Evolutionary conservation across 768 basidiomycete species (phyloP).

Genomic region (Podaxis mareebaensis): DNA sequence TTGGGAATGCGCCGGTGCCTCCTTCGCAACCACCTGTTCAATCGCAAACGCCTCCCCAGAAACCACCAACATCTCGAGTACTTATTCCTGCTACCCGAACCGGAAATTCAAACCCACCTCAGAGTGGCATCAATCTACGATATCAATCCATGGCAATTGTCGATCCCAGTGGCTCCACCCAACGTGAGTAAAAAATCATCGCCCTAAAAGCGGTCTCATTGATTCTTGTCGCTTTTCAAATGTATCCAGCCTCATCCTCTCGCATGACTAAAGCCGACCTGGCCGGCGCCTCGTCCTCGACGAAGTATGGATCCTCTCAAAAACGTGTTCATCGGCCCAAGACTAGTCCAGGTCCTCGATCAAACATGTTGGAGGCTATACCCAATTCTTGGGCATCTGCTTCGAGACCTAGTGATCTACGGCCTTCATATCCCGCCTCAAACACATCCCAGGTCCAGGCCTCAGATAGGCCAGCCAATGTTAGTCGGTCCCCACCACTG

Average conservation of each 20-base stretch:
- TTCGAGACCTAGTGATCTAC: slow-evolving; percentile 13
- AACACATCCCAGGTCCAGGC: background rate
- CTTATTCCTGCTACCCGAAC: background rate
- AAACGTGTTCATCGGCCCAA: background rate
- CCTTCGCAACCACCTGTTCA: background rate
- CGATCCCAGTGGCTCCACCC: slow-evolving; percentile 8
- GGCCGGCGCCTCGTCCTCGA: background rate
- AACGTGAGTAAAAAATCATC: background rate
- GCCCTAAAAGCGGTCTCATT: background rate
- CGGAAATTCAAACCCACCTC: background rate
- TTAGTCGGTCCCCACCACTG: background rate
- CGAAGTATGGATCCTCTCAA: background rate
- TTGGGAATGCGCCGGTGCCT: background rate
- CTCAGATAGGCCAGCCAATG: background rate
- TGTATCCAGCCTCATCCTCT: background rate
- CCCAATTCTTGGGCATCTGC: slow-evolving; percentile 16
- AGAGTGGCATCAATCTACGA: slow-evolving; percentile 11
- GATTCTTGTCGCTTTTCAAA: background rate
- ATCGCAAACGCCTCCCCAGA: background rate
- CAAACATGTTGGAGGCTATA: slow-evolving; percentile 10
- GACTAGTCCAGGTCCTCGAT: background rate
- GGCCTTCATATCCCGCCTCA: background rate
- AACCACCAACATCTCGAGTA: background rate
- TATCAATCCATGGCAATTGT: slow-evolving; percentile 16
- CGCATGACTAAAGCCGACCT: background rate